A percentile compares a stretch with the other conserved stretches of the same genome.
Evolutionary conservation across 148 eudicot genomes (phyloP).

Genomic region (Silene latifolia): DNA sequence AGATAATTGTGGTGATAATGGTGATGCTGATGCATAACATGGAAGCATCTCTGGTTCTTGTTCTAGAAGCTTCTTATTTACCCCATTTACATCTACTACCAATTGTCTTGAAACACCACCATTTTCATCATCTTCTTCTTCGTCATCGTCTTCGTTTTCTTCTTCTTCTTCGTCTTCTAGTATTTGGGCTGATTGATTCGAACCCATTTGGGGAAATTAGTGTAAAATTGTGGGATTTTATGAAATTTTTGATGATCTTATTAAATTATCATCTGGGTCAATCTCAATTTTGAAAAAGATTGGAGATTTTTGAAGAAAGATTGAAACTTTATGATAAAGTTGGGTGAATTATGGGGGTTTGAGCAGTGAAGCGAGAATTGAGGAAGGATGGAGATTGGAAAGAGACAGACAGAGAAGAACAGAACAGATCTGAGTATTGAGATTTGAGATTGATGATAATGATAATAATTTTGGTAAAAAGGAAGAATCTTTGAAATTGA

Average conservation of each 20-base stretch:
- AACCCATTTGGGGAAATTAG: constrained; percentile 48
- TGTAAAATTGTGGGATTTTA: background rate
- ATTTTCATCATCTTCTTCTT: constrained; percentile 38
- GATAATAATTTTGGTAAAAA: background rate
- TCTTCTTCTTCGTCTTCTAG: constrained; percentile 53
- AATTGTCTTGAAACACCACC: constrained; percentile 23
- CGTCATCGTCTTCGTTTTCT: constrained; percentile 59
- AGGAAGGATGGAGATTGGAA: background rate
- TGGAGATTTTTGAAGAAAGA: constrained; percentile 4
- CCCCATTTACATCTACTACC: constrained; percentile 25
- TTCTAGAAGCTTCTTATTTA: constrained; percentile 70
- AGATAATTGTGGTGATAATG: constrained; percentile 88
- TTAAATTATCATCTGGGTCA: constrained; percentile 17
- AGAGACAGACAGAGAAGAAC: background rate
- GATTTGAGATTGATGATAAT: background rate
- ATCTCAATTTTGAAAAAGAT: constrained; percentile 13
- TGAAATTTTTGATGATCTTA: constrained; percentile 3
- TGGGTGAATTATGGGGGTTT: constrained; percentile 1
- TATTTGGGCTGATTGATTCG: constrained; percentile 64
- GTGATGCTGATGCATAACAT: constrained; percentile 96
- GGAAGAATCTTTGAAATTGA: background rate
- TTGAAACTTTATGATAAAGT: constrained; percentile 3
- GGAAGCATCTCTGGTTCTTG: constrained; percentile 98
- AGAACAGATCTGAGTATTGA: background rate
- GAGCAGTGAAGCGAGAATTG: constrained; percentile 8